Evolutionary conservation across 345 rosid species (phyloP), one percentile per base, ranked within the genome.

Genomic region (Diplotaxis tenuifolia): DNA sequence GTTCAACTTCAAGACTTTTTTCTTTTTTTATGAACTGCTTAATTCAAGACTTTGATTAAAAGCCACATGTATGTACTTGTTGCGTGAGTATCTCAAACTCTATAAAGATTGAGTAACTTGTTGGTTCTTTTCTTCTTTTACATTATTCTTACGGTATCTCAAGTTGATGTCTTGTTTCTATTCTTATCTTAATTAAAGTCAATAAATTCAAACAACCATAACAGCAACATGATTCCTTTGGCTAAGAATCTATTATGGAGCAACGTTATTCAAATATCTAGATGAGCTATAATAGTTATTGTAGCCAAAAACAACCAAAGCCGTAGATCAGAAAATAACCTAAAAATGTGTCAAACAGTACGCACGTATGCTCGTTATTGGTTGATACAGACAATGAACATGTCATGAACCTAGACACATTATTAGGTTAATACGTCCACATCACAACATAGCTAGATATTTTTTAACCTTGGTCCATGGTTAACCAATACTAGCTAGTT

Each of bases 51-150:
- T 22, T 16, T 16, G 1, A 29, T 9, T 7, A n/a, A 49, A 31
- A 53, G 16, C n/a, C 28, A 62, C 65, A 25, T 14, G 1, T 55
- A 22, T 25, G 3, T 47, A 11, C 1, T 0, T 9, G 36, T 61
- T 71, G 6, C 75, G 67, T 71, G 32, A 49, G 8, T n/a, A 6
- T 61, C 34, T 31, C 3, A 10, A 71, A 31, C 25, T 71, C 19
- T 58, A 9, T 27, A 31, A n/a, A n/a, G 49, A 61, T 63, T 40
- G 16, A 14, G 64, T 70, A 56, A 18, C 54, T 58, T 62, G 38
- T 52, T 32, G 1, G 28, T 23, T 16, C 42, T 36, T 63, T 55
- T 72, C 62, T 54, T 18, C 54, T 1, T 62, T 23, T 15, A 21
- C 11, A 28, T 27, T 28, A 1, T 42, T 28, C 52, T 15, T 25